Evolutionary conservation across 257 asterid species (phyloP).

Genomic region (Penstemon davidsonii): DNA sequence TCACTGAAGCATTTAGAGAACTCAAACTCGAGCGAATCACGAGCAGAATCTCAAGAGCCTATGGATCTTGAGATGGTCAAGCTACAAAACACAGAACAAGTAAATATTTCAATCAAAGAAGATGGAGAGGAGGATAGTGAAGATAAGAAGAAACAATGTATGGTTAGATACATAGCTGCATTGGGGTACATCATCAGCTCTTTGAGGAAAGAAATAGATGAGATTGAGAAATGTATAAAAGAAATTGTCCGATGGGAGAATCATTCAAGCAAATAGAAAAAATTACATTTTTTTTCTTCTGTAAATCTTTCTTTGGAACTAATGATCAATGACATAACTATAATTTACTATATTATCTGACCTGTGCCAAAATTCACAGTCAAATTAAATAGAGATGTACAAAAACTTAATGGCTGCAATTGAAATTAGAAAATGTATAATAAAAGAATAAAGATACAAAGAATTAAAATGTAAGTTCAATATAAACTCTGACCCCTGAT

Average conservation of each 20-base stretch:
- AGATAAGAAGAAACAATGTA: constrained; percentile 17
- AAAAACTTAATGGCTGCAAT: no score
- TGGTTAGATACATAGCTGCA: constrained; percentile 33
- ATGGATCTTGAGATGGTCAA: constrained; percentile 33
- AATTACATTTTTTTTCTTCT: no score
- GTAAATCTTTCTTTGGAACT: no score
- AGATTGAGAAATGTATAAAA: constrained; percentile 23
- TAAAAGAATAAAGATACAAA: no score
- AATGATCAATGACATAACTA: no score
- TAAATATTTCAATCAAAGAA: constrained; percentile 5
- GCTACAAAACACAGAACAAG: background rate
- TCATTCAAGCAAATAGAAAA: constrained; percentile 1
- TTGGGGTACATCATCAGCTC: constrained; percentile 40
- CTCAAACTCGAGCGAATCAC: constrained; percentile 8
- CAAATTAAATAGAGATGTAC: no score
- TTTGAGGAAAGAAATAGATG: constrained; percentile 34
- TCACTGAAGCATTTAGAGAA: constrained; percentile 25
- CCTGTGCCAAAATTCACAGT: no score
- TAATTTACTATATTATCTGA: no score
- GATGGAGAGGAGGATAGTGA: constrained; percentile 21
- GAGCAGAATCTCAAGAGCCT: constrained; percentile 21
- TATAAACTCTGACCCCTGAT: no score
- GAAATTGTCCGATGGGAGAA: constrained; percentile 37
- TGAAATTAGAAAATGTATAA: no score
- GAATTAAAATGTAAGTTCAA: no score